Evolutionary conservation across 2,329 filamentous ascomycete genomes (phyloP).

Genomic region (Penicillium sp.): DNA sequence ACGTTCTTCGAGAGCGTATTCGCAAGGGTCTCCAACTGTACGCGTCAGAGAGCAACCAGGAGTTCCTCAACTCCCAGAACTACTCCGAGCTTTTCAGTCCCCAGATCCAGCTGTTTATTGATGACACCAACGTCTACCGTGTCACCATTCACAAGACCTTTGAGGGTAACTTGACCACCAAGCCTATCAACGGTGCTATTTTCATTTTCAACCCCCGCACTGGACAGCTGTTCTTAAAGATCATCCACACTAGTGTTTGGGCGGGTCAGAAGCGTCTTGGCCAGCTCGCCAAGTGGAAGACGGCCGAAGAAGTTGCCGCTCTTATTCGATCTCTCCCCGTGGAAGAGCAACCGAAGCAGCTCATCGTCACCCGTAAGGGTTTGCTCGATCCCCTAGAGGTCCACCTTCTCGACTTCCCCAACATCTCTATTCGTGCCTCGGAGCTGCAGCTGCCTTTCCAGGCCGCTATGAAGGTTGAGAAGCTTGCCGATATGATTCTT

Average conservation of each 20-base stretch:
- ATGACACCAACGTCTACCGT: constrained; percentile 98
- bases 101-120: constrained; percentile 97
- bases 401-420: constrained; percentile 96
- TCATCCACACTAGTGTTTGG: constrained; percentile 99
- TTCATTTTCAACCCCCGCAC: constrained; percentile 99
- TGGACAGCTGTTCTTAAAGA: constrained; percentile 96
- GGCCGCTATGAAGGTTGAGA: constrained; percentile 99
- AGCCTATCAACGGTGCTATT: constrained; percentile 98
- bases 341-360: constrained; percentile 97
- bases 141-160: constrained; percentile 99
- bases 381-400: constrained; percentile 95
- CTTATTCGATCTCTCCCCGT: constrained; percentile 93
- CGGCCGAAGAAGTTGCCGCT: constrained; percentile 97
- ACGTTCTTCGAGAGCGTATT: constrained; percentile 95
- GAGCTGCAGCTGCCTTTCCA: constrained; percentile 98
- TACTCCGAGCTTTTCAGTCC: constrained; percentile 99
- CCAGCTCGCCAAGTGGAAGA: constrained; percentile 99
- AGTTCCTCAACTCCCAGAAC: constrained; percentile 98
- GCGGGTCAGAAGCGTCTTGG: constrained; percentile 98
- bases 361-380: constrained; percentile 97
- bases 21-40: constrained; percentile 97
- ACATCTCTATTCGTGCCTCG: constrained; percentile 96
- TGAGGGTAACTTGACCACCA: constrained; percentile 97
- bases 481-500: constrained; percentile 97
- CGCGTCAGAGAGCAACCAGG: constrained; percentile 97